Evolutionary conservation across 192 early-diverging fungal species (phyloP), one percentile per base, ranked within the genome.

Genomic region (Podila minutissima): DNA sequence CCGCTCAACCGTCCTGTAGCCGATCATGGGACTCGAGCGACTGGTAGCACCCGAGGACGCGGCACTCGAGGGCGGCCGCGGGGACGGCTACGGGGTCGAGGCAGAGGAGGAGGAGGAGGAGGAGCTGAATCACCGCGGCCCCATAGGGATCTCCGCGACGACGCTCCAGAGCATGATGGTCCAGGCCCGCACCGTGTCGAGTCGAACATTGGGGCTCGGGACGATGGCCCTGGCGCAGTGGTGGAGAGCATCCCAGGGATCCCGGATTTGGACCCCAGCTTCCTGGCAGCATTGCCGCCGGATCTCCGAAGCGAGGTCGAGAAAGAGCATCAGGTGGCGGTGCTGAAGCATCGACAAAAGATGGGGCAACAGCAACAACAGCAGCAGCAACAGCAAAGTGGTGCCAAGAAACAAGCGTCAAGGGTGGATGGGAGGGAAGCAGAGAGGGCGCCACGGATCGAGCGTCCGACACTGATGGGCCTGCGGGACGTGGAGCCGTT

Each of bases 251-350:
- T 55, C 53, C n/a, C 20, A 20, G 62, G 41, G 2, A 10, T 59
- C 5, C 70, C 75, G 4, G 59, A 24, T 2, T 24, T 79, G 35
- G 75, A 79, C 55, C 32, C 37, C 8, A 63, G 68, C 11, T 79
- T 79, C 41, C 28, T 79, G 11, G 65, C 66, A 11, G 75, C 75
- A 4, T 20, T 79, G 19, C 75, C 75, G 19, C 51, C 64, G 6
- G 75, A 79, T n/a, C 64, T 79, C 59, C 75, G 75, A 28, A 66
- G 65, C 8, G 75, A 79, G 35, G 19, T 79, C 1, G 75, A 70
- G 35, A 28, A 50, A 3, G 64, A 64, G 0, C 75, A 72, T 24
- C 48, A 49, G 5, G 9, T 79, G 2, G 69, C 71, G 68, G n/a
- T 64, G 22, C 6, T 72, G 37, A 79, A 79, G 60, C 26, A 33